Conservation (phyloP, 495 filamentous ascomycete genomes). For the Aspergillus baeticus region DNA sequence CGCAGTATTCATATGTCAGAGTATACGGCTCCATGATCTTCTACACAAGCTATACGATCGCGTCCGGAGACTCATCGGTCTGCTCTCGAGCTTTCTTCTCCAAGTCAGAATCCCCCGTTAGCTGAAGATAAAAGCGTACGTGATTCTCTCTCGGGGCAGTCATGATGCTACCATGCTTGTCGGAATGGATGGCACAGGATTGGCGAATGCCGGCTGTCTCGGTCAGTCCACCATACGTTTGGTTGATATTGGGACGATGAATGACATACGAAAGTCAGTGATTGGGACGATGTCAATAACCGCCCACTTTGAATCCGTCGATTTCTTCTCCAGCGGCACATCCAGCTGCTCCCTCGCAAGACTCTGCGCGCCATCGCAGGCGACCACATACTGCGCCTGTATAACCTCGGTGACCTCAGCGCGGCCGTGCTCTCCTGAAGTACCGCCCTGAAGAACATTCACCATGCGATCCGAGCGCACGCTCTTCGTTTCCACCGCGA, state of each 20-base stretch:
- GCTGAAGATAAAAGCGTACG: constrained; percentile 20
- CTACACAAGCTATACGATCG: constrained; percentile 14
- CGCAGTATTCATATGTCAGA: constrained; percentile 23
- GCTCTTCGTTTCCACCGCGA: background rate
- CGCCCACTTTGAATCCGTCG: constrained; percentile 18
- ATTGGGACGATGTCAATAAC: constrained; percentile 27
- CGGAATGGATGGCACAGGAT: constrained; percentile 16
- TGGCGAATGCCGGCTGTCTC: constrained; percentile 11
- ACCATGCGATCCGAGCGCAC: background rate
- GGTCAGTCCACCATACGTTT: background rate
- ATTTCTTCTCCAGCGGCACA: constrained; percentile 5
- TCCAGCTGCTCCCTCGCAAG: constrained; percentile 22
- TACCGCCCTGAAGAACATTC: background rate
- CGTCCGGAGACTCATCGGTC: background rate
- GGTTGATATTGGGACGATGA: background rate
- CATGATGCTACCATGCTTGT: constrained; percentile 17
- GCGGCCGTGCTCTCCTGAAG: background rate
- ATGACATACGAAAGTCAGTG: constrained; percentile 21
- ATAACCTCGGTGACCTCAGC: constrained; percentile 16
- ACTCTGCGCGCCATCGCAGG: constrained; percentile 26
- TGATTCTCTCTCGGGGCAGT: constrained; percentile 19
- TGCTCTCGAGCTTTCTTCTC: background rate
- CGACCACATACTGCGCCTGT: constrained; percentile 27
- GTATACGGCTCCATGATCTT: constrained; percentile 23
- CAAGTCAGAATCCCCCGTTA: constrained; percentile 7